Base-by-base conservation (phyloP, 371 early-diverging fungal species). In the Rhizopus delemar region DNA sequence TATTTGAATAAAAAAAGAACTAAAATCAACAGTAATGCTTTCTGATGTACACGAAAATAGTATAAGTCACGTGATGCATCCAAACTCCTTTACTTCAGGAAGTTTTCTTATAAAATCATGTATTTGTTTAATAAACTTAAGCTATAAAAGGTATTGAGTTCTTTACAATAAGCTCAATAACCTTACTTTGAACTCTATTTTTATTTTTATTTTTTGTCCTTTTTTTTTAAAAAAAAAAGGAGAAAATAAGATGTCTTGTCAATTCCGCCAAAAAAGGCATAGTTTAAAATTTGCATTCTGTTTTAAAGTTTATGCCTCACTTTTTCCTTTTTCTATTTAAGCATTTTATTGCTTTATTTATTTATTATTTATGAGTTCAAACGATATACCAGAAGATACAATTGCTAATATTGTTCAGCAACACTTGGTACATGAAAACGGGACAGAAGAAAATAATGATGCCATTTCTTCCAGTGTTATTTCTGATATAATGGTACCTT, bases 401-500 rank as follows among this genome's bases (percentile, higher is more conserved):
- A 66, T 75, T 34, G 64, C 60, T 4, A 57, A 50, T 29, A 46
- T 75, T 38, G 75, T 69, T 6, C 70, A 71, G 33, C 75, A 71
- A 28, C 75, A 75, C 49, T 45, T 75, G 49, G 65, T 75, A 8
- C 56, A 61, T 22, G 66, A 57, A 7, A 41, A 8, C 6, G 41
- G 11, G 7, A 46, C 36, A 0, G 46, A 49, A 22, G 8, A 9
- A 35, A 22, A 34, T 3, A 41, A 59, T n/a, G 49, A 22, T 9
- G 60, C 53, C 31, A 32, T 35, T 36, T 12, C 52, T 15, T 16
- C 51, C 51, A 45, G 32, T 38, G 32, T 54, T 2, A 65, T 67
- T 0, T 15, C 46, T 13, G 73, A 69, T 15, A 73, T 71, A 5
- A 62, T 71, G 16, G 65, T 77, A 3, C 80, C 77, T 2, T 77